Percentiles rank a stretch among this genome's conserved stretches.
These are phyloP conservation scores for Cryphonectria radicalis DNA, from an alignment of 2,329 filamentous ascomycete species.

Conservation along the genomic window DNA sequence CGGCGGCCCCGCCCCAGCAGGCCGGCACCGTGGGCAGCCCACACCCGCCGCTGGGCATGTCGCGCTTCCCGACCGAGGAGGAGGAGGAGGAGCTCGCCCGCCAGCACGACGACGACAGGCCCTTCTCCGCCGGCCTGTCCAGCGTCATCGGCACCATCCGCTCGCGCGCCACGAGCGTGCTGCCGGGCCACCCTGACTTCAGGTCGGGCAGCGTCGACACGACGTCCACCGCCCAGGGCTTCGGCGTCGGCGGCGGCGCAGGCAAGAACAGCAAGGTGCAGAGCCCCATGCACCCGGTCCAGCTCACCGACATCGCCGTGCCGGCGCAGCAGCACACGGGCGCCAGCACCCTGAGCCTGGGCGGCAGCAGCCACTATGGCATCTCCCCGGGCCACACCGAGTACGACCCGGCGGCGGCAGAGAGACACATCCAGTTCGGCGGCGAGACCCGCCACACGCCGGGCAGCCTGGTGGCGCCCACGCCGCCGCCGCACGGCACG, in stretches of 20 bases:
- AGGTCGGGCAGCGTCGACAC: slow-evolving; percentile 38
- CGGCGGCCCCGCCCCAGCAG: slow-evolving; percentile 34
- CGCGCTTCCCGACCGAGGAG: slow-evolving; percentile 73
- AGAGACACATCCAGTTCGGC: slow-evolving; percentile 53
- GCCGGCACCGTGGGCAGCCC: slow-evolving; percentile 34
- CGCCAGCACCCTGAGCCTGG: slow-evolving; percentile 43
- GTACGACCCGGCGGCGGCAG: slow-evolving; percentile 44
- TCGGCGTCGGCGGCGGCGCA: not conserved
- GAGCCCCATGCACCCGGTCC: slow-evolving; percentile 64
- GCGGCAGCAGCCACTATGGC: slow-evolving; percentile 57
- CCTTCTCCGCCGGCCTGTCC: slow-evolving; percentile 53
- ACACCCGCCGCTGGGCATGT: slow-evolving; percentile 87
- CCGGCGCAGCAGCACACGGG: slow-evolving; percentile 51
- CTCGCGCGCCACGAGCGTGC: slow-evolving; percentile 47
- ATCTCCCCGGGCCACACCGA: slow-evolving; percentile 51
- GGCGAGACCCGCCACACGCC: slow-evolving; percentile 43
- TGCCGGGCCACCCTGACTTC: slow-evolving; percentile 47
- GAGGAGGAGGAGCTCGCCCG: slow-evolving; percentile 66
- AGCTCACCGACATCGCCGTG: slow-evolving; percentile 64
- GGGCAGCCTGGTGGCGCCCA: slow-evolving; percentile 51
- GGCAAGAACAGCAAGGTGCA: slow-evolving; percentile 43
- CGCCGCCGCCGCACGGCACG: slow-evolving; percentile 55
- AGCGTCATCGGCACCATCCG: slow-evolving; percentile 63
- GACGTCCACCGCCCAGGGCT: slow-evolving; percentile 2
- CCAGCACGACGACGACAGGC: slow-evolving; percentile 56